Evolutionary conservation across 805 yeast genomes (phyloP).

Genomic region (Kregervanrija delftensis): DNA sequence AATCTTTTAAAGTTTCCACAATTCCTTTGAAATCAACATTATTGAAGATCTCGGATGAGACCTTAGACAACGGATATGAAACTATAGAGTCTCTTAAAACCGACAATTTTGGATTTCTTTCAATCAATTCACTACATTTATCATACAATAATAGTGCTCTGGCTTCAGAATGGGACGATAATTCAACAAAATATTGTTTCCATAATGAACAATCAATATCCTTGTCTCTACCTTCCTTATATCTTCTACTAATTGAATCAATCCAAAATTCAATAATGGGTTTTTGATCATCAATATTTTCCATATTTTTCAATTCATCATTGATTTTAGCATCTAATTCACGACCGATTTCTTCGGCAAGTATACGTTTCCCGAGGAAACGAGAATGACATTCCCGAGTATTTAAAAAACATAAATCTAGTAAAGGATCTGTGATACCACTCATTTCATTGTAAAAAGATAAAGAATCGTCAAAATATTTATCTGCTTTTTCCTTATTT

Average conservation of each 20-base stretch:
- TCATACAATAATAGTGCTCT: slow-evolving; percentile 16
- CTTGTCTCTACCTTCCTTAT: neutral
- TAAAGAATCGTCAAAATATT: slow-evolving; percentile 4
- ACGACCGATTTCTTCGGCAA: neutral
- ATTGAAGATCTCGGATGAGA: neutral
- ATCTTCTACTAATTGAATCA: slow-evolving; percentile 4
- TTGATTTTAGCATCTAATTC: slow-evolving; percentile 1
- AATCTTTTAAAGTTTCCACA: slow-evolving; percentile 1
- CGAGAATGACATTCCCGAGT: neutral
- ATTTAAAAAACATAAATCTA: neutral
- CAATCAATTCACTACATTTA: slow-evolving; percentile 27
- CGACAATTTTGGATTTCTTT: slow-evolving; percentile 42
- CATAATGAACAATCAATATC: slow-evolving; percentile 1
- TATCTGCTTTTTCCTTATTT: slow-evolving; percentile 9
- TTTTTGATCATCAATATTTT: neutral
- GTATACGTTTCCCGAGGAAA: neutral
- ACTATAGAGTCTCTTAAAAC: slow-evolving; percentile 44
- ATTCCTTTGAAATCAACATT: neutral
- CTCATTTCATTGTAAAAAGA: neutral
- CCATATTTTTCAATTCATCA: neutral
- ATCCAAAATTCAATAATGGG: slow-evolving; percentile 3
- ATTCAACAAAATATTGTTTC: slow-evolving; percentile 2
- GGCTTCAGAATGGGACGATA: slow-evolving; percentile 12
- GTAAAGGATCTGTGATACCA: neutral
- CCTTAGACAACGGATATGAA: slow-evolving; percentile 32